Evolutionary conservation across 768 basidiomycete species (phyloP).

Genomic region (Atractiella rhizophila): DNA sequence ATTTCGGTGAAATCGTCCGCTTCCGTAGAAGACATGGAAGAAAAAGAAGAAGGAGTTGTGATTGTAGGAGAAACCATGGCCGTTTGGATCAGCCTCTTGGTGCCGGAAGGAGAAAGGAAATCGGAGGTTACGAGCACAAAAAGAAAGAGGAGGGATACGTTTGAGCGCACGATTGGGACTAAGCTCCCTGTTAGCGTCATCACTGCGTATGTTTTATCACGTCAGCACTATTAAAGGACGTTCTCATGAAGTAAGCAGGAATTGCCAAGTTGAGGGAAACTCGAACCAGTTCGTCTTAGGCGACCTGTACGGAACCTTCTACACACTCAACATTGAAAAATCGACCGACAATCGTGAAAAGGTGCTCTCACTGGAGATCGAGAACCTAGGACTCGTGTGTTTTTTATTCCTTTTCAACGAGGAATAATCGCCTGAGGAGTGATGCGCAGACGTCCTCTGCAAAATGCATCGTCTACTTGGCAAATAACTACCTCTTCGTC

Average conservation of each 20-base stretch:
- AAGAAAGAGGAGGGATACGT: neutral
- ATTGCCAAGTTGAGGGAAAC: constrained; percentile 32
- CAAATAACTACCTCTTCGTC: constrained; percentile 42
- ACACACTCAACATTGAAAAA: constrained; percentile 33
- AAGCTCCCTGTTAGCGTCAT: too few relatives aligned
- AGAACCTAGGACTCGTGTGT: constrained; percentile 47
- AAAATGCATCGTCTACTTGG: constrained; percentile 43
- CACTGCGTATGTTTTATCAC: too few relatives aligned
- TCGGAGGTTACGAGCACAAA: neutral
- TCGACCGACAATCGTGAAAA: constrained; percentile 14
- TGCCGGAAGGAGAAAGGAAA: constrained; percentile 6
- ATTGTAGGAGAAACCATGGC: constrained; percentile 17
- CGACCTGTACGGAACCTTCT: constrained; percentile 45
- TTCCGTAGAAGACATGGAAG: too few relatives aligned
- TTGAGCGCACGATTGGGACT: neutral
- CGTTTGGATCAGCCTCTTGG: neutral
- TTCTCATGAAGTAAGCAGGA: constrained; percentile 1
- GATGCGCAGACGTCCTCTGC: constrained; percentile 38
- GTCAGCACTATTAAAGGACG: neutral
- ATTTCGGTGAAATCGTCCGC: constrained; percentile 9
- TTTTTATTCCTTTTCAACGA: neutral
- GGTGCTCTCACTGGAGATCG: constrained; percentile 18
- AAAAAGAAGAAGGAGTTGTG: constrained; percentile 11
- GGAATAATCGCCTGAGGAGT: constrained; percentile 2
- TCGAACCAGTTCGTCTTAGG: constrained; percentile 35